Conservation (phyloP, 805 yeast species). For the Diddensiella caesifluorescens region DNA sequence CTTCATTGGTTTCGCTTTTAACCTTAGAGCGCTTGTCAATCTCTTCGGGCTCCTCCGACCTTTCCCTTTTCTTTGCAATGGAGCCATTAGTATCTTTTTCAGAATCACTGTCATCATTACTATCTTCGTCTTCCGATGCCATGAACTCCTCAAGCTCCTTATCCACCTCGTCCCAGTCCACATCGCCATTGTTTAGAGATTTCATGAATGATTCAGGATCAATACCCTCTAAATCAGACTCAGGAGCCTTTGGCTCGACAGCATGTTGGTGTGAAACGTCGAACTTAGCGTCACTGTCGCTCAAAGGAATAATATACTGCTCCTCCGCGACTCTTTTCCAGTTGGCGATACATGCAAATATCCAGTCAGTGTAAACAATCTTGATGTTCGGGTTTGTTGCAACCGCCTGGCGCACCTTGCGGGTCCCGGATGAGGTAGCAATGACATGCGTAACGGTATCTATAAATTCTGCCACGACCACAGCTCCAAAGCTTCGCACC, state of each 20-base stretch:
- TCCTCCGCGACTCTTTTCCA: constrained; percentile 70
- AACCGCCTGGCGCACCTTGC: constrained; percentile 72
- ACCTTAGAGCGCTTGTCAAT: constrained; percentile 29
- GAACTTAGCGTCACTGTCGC: constrained; percentile 6
- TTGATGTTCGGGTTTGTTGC: constrained; percentile 54
- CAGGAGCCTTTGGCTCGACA: constrained; percentile 37
- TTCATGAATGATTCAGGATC: constrained; percentile 38
- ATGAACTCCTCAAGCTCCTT: constrained; percentile 52
- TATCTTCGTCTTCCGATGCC: constrained; percentile 27
- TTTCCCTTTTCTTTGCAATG: constrained; percentile 2
- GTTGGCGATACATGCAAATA: constrained; percentile 72
- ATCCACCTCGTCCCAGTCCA: constrained; percentile 47
- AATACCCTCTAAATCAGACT: constrained; percentile 38
- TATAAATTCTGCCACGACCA: constrained; percentile 64
- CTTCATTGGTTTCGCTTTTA: constrained; percentile 15
- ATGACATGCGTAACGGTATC: constrained; percentile 82
- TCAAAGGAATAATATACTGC: constrained; percentile 42
- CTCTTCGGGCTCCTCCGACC: constrained; percentile 20
- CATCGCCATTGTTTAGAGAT: constrained; percentile 27
- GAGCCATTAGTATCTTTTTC: constrained; percentile 30
- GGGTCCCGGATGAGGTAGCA: constrained; percentile 73
- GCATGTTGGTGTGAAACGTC: constrained; percentile 10
- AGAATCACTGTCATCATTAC: constrained; percentile 28
- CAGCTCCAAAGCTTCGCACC: constrained; percentile 90
- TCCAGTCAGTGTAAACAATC: constrained; percentile 90